phyloP scores from a whole-genome alignment of 2,329 filamentous ascomycete genomes.

The Helicocarpus griseus region DNA sequence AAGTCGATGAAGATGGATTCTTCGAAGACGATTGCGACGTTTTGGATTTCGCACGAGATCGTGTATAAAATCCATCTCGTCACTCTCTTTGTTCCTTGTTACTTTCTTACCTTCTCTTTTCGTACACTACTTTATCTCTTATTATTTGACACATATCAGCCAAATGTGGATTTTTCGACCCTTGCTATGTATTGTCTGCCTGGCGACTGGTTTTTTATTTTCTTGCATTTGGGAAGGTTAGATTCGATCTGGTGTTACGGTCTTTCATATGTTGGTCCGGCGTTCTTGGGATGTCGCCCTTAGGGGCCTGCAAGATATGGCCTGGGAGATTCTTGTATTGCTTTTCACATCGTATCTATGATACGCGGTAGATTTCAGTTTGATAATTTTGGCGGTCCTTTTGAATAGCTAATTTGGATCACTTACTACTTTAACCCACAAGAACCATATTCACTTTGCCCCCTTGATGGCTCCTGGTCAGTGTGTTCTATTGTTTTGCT shows the following conservation, averaged over 20 bases:
- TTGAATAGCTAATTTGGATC: too few species aligned
- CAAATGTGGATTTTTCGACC: too few species aligned
- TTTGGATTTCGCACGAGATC: slow-evolving; percentile 66
- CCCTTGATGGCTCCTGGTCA: background rate
- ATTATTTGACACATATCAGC: too few species aligned
- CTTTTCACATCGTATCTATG: background rate
- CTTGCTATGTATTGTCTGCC: too few species aligned
- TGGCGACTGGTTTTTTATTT: too few species aligned
- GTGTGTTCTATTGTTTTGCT: background rate
- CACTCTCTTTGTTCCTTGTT: background rate
- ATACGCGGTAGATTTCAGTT: background rate
- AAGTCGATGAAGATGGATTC: slow-evolving; percentile 56
- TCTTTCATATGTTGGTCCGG: background rate
- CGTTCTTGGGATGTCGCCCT: slow-evolving; percentile 7
- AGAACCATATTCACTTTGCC: background rate
- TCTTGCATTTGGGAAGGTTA: background rate
- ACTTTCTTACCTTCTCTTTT: background rate
- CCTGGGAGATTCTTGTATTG: background rate
- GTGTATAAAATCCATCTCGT: slow-evolving; percentile 29
- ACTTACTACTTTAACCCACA: too few species aligned
- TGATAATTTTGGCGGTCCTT: background rate
- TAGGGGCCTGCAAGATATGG: background rate
- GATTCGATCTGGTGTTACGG: slow-evolving; percentile 1
- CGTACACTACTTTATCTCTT: too few species aligned
- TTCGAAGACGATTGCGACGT: slow-evolving; percentile 92